These are phyloP conservation scores for Apiosordaria backusii DNA, from an alignment of 495 filamentous ascomycete genomes.

Conservation along the genomic window DNA sequence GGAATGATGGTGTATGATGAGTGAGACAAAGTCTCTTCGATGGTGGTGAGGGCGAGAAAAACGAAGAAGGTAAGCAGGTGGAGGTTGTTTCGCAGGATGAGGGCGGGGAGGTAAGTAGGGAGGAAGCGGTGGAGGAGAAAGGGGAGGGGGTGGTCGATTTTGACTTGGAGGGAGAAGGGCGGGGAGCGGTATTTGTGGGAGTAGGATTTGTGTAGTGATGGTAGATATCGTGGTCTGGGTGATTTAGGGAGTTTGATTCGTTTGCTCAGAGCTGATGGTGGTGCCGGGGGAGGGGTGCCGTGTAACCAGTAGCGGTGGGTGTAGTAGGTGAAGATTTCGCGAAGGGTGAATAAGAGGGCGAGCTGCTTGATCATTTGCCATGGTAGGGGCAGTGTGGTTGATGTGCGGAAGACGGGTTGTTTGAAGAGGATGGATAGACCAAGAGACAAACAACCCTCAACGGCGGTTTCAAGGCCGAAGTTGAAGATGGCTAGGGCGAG, in stretches of 20 bases:
- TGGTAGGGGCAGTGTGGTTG: constrained; percentile 42
- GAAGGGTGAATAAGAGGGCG: constrained; percentile 51
- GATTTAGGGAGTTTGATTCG: constrained; percentile 2
- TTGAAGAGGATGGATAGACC: constrained; percentile 29
- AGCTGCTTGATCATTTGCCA: constrained; percentile 62
- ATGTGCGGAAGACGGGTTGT: constrained; percentile 41
- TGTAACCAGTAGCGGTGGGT: constrained; percentile 74
- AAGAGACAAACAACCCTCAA: constrained; percentile 53
- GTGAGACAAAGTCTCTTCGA: constrained; percentile 74
- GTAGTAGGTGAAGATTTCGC: constrained; percentile 63
- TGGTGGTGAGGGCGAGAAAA: constrained; percentile 60
- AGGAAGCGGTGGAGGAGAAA: constrained; percentile 67
- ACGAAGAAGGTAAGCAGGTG: constrained; percentile 80
- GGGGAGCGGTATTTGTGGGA: constrained; percentile 53
- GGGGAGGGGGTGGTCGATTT: constrained; percentile 74
- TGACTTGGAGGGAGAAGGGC: constrained; percentile 60
- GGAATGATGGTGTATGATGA: constrained; percentile 76
- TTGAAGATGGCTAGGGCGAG: constrained; percentile 61
- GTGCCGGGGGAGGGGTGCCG: constrained; percentile 31
- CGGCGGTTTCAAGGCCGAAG: constrained; percentile 51
- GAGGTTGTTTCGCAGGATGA: constrained; percentile 55
- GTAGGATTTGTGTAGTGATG: constrained; percentile 54
- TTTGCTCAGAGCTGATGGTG: neutral
- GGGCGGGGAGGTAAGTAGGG: constrained; percentile 67
- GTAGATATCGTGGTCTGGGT: constrained; percentile 25